Evolutionary conservation across 768 basidiomycete species (phyloP).

Genomic region (Xerocomus brunneocitrinus): DNA sequence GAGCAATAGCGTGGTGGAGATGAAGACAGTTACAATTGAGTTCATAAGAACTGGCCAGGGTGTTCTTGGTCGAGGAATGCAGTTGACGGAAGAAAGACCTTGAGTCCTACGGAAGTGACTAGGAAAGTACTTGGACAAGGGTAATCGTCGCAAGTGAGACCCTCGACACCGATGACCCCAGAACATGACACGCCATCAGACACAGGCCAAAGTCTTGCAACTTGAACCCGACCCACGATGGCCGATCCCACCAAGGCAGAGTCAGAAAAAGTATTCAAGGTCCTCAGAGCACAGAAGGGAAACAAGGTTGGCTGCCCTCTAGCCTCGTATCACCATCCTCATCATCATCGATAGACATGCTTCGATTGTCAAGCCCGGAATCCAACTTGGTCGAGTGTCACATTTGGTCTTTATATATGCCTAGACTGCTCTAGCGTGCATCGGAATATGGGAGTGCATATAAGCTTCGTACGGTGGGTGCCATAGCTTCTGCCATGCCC

Average conservation of each 20-base stretch:
- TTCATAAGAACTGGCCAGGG: background rate
- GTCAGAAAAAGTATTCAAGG: conserved; percentile 80
- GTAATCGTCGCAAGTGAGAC: conserved; percentile 1
- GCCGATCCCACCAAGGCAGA: conserved; percentile 79
- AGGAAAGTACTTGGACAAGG: background rate
- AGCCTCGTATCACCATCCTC: background rate
- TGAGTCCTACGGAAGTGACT: too few relatives aligned
- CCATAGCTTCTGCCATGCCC: background rate
- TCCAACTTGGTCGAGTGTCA: conserved; percentile 96
- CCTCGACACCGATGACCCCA: conserved; percentile 20
- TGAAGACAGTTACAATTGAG: background rate
- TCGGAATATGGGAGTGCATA: conserved; percentile 96
- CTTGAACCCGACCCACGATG: conserved; percentile 37
- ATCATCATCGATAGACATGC: conserved; percentile 54
- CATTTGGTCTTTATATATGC: conserved; percentile 96
- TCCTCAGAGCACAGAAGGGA: conserved; percentile 77
- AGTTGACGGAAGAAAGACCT: background rate
- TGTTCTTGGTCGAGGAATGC: background rate
- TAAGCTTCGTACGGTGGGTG: conserved; percentile 89
- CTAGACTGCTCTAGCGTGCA: conserved; percentile 94
- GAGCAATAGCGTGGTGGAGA: conserved; percentile 16
- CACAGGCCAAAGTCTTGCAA: conserved; percentile 3
- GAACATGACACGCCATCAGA: conserved; percentile 13
- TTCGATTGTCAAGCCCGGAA: conserved; percentile 95
- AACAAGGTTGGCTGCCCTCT: conserved; percentile 60